Evolutionary conservation across 805 yeast genomes (phyloP).

Genomic region (Starmerella bombicola): DNA sequence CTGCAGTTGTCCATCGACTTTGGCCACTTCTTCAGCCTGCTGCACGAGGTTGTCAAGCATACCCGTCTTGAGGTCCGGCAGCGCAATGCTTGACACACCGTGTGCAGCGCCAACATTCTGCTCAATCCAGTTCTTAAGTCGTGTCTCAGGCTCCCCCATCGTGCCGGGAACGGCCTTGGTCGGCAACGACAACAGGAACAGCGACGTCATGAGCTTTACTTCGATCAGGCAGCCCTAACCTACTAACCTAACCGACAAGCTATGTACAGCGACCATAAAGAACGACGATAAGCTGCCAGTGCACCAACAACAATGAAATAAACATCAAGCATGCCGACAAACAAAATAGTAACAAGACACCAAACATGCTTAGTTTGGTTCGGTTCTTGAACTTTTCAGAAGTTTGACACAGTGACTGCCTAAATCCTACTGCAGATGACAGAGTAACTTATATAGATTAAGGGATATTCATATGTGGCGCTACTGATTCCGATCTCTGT

Average conservation of each 20-base stretch:
- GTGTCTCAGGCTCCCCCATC: constrained; percentile 30
- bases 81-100: constrained; percentile 42
- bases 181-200: constrained; percentile 42
- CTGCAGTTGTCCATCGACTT: constrained; percentile 67
- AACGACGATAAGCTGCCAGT: too few relatives aligned
- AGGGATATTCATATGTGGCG: too few relatives aligned
- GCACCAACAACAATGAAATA: too few relatives aligned
- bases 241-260: too few relatives aligned
- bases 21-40: constrained; percentile 78
- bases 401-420: too few relatives aligned
- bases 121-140: constrained; percentile 28
- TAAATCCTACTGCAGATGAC: too few relatives aligned
- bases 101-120: constrained; percentile 30
- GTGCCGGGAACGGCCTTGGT: constrained; percentile 31
- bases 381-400: too few relatives aligned
- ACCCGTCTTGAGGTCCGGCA: constrained; percentile 87
- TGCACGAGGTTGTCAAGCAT: constrained; percentile 84
- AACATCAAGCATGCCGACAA: too few relatives aligned
- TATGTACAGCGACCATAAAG: neutral
- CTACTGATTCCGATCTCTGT: too few relatives aligned
- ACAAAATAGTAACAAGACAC: too few relatives aligned
- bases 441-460: too few relatives aligned
- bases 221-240: neutral
- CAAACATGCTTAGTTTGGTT: too few relatives aligned
- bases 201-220: constrained; percentile 19